Percentiles rank a stretch among this genome's conserved stretches.
phyloP scores from a whole-genome alignment of 306 rosid species.

The Citrullus colocynthis region DNA sequence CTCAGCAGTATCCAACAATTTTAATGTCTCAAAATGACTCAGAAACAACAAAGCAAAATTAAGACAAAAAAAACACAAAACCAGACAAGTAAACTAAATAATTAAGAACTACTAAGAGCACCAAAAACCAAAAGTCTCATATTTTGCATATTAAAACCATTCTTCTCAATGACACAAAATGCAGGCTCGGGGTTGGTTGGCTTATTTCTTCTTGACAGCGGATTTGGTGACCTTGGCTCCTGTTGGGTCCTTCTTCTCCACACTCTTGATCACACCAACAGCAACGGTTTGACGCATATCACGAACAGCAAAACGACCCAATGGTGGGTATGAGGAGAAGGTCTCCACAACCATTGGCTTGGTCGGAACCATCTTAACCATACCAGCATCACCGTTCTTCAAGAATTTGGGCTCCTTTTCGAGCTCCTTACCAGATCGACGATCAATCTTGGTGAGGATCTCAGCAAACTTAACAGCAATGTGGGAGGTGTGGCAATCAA shows the following conservation, averaged over 20 bases:
- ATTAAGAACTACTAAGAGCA: not conserved
- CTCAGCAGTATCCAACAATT: not conserved
- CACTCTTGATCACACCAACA: slow-evolving; percentile 14
- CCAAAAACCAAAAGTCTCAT: slow-evolving; percentile 5
- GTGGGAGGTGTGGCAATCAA: slow-evolving; percentile 51
- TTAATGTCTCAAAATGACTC: slow-evolving; percentile 2
- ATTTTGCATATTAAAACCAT: not conserved
- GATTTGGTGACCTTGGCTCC: slow-evolving; percentile 18
- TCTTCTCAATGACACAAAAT: not conserved
- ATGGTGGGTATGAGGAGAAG: slow-evolving; percentile 25
- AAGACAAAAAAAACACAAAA: not conserved
- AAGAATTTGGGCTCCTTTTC: slow-evolving; percentile 16
- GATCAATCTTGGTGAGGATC: slow-evolving; percentile 35
- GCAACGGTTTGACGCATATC: slow-evolving; percentile 34
- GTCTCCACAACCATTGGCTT: slow-evolving; percentile 20
- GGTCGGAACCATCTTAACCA: slow-evolving; percentile 21
- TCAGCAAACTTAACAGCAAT: slow-evolving; percentile 44
- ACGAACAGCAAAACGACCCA: slow-evolving; percentile 50
- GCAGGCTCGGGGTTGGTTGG: not conserved
- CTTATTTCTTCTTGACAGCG: slow-evolving; percentile 12
- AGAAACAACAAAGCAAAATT: not conserved
- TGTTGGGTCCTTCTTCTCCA: slow-evolving; percentile 16
- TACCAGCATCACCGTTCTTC: slow-evolving; percentile 19
- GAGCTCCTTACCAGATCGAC: slow-evolving; percentile 22
- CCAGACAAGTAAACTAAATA: not conserved